Percentiles rank a stretch among this genome's conserved stretches.
These are phyloP conservation scores for Sordaria brevicollis DNA, from an alignment of 495 filamentous ascomycete genomes.

Conservation along the genomic window DNA sequence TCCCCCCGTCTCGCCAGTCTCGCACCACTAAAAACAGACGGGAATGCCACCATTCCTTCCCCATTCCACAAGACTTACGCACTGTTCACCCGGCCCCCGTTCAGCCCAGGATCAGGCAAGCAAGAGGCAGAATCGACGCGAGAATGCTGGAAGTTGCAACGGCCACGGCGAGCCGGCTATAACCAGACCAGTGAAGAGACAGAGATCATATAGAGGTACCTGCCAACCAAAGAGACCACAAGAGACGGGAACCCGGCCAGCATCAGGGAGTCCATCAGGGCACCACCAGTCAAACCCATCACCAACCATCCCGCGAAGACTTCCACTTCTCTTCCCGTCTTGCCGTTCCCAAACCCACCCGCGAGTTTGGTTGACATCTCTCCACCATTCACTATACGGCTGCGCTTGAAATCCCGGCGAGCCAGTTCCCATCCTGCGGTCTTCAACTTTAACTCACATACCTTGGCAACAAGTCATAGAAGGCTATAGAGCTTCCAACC, in stretches of 20 bases:
- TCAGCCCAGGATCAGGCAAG: not conserved
- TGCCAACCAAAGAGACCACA: too few relatives aligned
- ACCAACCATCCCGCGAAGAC: not conserved
- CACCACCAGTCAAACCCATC: not conserved
- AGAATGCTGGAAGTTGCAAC: not conserved
- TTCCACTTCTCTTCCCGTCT: not conserved
- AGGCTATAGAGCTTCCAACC: not conserved
- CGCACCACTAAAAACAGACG: not conserved
- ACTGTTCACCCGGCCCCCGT: not conserved
- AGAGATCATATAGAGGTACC: not conserved
- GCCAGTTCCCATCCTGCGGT: not conserved
- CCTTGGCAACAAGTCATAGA: not conserved
- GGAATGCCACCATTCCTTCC: not conserved
- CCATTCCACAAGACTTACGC: not conserved
- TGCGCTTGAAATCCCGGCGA: not conserved
- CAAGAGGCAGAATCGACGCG: not conserved
- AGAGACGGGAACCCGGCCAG: not conserved
- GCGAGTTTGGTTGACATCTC: not conserved
- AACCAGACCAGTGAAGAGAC: not conserved
- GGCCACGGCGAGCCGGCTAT: not conserved
- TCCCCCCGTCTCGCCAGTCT: not conserved
- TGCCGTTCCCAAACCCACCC: not conserved
- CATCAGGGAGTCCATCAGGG: not conserved
- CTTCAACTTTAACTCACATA: not conserved
- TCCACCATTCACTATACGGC: not conserved